These are phyloP conservation scores for Luffa aegyptiaca DNA, from an alignment of 306 rosid genomes.

Conservation along the genomic window DNA sequence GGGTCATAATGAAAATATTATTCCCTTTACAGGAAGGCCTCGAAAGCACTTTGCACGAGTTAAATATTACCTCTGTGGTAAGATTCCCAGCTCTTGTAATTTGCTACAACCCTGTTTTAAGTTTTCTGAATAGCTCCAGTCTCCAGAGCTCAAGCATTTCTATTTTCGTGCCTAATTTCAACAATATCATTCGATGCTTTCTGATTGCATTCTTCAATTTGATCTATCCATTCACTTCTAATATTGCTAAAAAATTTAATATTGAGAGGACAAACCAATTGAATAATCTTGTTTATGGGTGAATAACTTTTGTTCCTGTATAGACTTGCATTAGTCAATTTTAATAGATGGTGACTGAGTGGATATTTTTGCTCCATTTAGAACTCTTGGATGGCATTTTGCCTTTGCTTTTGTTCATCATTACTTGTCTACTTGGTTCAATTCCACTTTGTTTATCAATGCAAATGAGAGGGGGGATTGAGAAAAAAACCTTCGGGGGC, in stretches of 20 bases:
- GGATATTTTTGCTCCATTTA: background rate
- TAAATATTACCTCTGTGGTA: slow-evolving; percentile 72
- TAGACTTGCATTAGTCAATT: background rate
- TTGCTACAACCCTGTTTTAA: background rate
- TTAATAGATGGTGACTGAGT: background rate
- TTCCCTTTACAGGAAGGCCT: slow-evolving; percentile 47
- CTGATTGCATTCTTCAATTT: background rate
- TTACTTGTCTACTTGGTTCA: background rate
- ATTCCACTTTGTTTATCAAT: background rate
- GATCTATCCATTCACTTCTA: background rate
- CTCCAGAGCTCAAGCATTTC: background rate
- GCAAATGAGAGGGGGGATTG: background rate
- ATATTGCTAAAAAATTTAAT: background rate
- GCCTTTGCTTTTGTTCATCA: background rate
- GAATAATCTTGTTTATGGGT: background rate
- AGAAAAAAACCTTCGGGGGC: background rate
- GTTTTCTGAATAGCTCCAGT: slow-evolving; percentile 10
- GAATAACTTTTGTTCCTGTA: background rate
- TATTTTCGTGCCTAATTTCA: background rate
- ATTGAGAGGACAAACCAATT: background rate
- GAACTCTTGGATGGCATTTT: background rate
- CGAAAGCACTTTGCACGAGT: slow-evolving; percentile 37
- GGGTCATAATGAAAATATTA: background rate
- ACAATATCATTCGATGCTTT: background rate
- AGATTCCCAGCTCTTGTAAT: slow-evolving; percentile 16